Evolutionary conservation across 1,284 basidiomycete genomes (phyloP).

Genomic region (Cerrena zonata): DNA sequence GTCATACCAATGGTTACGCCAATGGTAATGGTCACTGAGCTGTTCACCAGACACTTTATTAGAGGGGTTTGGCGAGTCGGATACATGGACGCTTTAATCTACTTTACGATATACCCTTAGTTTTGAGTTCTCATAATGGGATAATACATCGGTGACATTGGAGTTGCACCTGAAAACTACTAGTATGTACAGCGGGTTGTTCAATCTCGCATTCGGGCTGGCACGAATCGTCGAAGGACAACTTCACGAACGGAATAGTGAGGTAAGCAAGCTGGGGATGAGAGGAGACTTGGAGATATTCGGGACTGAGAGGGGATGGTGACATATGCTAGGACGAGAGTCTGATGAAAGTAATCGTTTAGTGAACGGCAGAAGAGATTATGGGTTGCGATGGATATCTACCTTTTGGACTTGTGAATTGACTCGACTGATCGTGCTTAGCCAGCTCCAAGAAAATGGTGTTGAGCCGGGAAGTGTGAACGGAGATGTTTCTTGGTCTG

Average conservation of each 20-base stretch:
- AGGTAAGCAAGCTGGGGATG: constrained; percentile 64
- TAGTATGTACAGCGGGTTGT: too few relatives aligned
- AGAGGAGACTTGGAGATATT: constrained; percentile 47
- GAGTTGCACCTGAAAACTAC: too few relatives aligned
- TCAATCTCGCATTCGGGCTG: constrained; percentile 88
- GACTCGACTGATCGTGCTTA: constrained; percentile 94
- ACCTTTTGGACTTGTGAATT: constrained; percentile 97
- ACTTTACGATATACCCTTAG: too few relatives aligned
- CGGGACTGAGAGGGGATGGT: constrained; percentile 74
- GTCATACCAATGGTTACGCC: not conserved
- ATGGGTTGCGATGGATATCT: constrained; percentile 14
- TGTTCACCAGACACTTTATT: too few relatives aligned
- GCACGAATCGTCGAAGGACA: constrained; percentile 79
- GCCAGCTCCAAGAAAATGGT: constrained; percentile 90
- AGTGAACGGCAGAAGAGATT: constrained; percentile 1
- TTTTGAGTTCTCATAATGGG: too few relatives aligned
- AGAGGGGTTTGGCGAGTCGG: not conserved
- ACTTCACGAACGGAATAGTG: constrained; percentile 84
- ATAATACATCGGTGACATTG: too few relatives aligned
- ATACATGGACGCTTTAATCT: too few relatives aligned
- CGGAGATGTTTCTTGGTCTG: constrained; percentile 60
- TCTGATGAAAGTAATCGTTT: constrained; percentile 41
- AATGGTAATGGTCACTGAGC: not conserved
- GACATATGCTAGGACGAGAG: constrained; percentile 83
- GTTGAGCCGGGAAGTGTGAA: constrained; percentile 59